phyloP scores from a whole-genome alignment of 2,329 filamentous ascomycete genomes.

The Cladophialophora chaetospira region DNA sequence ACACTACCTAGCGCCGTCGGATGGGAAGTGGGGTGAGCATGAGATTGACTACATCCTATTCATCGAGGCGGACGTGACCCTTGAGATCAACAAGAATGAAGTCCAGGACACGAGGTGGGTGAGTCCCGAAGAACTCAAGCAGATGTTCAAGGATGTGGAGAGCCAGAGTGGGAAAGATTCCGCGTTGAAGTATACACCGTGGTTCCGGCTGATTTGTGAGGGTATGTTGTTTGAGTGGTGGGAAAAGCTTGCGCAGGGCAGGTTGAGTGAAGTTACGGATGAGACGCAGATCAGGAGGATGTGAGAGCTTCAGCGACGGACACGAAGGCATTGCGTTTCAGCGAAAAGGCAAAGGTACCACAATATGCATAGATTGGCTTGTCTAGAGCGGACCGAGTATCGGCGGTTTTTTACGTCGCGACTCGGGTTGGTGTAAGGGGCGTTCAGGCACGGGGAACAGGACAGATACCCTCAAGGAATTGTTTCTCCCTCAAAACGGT shows the following conservation, averaged over 20 bases:
- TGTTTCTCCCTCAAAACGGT: not conserved
- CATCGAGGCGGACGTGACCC: slow-evolving; percentile 88
- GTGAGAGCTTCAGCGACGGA: too few relatives aligned
- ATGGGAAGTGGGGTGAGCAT: slow-evolving; percentile 98
- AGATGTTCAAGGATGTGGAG: slow-evolving; percentile 77
- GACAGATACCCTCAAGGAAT: not conserved
- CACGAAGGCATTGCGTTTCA: too few relatives aligned
- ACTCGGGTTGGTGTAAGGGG: too few relatives aligned
- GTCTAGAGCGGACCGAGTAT: too few relatives aligned
- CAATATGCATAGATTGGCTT: too few relatives aligned
- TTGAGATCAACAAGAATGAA: slow-evolving; percentile 85
- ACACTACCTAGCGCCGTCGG: slow-evolving; percentile 95
- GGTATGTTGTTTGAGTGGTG: slow-evolving; percentile 99
- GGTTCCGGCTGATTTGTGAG: slow-evolving; percentile 99
- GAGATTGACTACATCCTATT: slow-evolving; percentile 99
- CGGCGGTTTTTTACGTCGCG: too few relatives aligned
- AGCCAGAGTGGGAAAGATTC: slow-evolving; percentile 72
- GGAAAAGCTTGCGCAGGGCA: slow-evolving; percentile 74
- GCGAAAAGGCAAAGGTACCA: too few relatives aligned
- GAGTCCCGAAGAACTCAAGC: slow-evolving; percentile 75
- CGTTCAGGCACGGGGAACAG: not conserved
- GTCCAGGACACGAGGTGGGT: slow-evolving; percentile 84
- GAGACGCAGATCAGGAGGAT: slow-evolving; percentile 88
- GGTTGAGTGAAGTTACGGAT: slow-evolving; percentile 78
- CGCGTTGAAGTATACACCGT: slow-evolving; percentile 85